phyloP scores from a whole-genome alignment of 345 rosid species.

The Hypericum perforatum region DNA sequence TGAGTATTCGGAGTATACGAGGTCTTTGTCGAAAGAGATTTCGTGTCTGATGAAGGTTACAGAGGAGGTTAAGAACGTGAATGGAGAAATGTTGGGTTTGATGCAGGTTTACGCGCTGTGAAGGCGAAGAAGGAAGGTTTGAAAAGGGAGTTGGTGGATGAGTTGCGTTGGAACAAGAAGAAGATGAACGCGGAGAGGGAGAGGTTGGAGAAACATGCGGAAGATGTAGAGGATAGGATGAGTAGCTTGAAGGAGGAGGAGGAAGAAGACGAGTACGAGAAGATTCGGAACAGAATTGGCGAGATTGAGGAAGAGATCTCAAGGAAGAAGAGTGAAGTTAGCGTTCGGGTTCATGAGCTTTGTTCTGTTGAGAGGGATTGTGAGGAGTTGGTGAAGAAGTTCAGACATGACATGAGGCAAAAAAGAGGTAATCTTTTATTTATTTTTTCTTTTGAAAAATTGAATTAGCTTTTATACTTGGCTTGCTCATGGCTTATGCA shows the following conservation, averaged over 20 bases:
- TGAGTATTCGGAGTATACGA: slow-evolving; percentile 43
- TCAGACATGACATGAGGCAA: slow-evolving; percentile 38
- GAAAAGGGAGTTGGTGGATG: slow-evolving; percentile 36
- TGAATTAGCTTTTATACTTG: not conserved
- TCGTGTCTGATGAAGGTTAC: slow-evolving; percentile 40
- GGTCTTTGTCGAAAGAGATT: slow-evolving; percentile 50
- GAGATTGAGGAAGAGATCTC: slow-evolving; percentile 48
- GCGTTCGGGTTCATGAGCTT: slow-evolving; percentile 74
- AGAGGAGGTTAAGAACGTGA: slow-evolving; percentile 51
- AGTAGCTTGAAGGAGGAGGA: slow-evolving; percentile 35
- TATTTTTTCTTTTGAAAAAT: too few relatives aligned
- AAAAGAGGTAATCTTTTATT: slow-evolving; percentile 45
- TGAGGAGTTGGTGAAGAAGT: slow-evolving; percentile 55
- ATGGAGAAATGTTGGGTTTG: slow-evolving; percentile 33
- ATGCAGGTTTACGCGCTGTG: slow-evolving; percentile 39
- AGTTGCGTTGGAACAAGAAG: slow-evolving; percentile 8
- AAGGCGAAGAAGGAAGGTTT: slow-evolving; percentile 42
- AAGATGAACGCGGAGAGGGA: slow-evolving; percentile 36
- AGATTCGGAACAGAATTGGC: slow-evolving; percentile 56
- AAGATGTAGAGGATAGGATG: not conserved
- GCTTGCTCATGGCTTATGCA: slow-evolving; percentile 23
- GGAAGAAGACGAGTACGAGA: slow-evolving; percentile 52
- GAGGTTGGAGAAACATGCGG: slow-evolving; percentile 17
- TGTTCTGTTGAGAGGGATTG: slow-evolving; percentile 72
- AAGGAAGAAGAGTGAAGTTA: slow-evolving; percentile 53